phyloP scores from a whole-genome alignment of 2,329 filamentous ascomycete species.

The Mycosphaerella sp. region DNA sequence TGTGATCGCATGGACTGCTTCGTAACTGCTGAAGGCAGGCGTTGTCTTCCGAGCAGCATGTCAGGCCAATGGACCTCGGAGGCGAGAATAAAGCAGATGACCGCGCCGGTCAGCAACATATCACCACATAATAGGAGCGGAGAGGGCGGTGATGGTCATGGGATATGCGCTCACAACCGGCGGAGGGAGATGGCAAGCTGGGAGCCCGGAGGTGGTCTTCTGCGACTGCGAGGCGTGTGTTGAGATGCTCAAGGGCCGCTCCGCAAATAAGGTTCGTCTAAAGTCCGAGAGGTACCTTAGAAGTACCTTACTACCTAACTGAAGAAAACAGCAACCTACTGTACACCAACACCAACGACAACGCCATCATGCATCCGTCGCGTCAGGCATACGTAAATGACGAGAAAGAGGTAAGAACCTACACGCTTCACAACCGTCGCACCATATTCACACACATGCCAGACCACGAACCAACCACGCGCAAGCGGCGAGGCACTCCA shows the following conservation, averaged over 20 bases:
- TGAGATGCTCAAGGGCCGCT: background rate
- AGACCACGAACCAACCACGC: slow-evolving; percentile 1
- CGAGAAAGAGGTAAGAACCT: background rate
- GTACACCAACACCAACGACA: background rate
- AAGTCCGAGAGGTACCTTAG: too few relatives aligned
- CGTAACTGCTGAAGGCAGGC: slow-evolving; percentile 21
- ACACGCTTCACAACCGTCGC: slow-evolving; percentile 4
- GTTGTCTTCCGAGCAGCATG: slow-evolving; percentile 15
- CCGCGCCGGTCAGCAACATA: slow-evolving; percentile 21
- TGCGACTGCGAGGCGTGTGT: too few relatives aligned
- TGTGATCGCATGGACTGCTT: slow-evolving; percentile 8
- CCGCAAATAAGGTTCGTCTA: too few relatives aligned
- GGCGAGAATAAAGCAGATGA: slow-evolving; percentile 19
- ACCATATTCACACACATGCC: slow-evolving; percentile 31
- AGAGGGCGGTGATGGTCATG: background rate
- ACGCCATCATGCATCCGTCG: slow-evolving; percentile 1
- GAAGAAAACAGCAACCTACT: background rate
- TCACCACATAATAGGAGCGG: background rate
- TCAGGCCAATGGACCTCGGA: slow-evolving; percentile 12
- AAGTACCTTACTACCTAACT: too few relatives aligned
- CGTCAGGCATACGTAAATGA: background rate
- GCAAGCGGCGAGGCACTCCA: background rate
- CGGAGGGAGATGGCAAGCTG: background rate
- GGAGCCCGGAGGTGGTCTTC: background rate
- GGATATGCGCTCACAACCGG: background rate